Base-by-base conservation (phyloP, 352 stramenopile genomes). In the Pythium phragmiticola region DNA sequence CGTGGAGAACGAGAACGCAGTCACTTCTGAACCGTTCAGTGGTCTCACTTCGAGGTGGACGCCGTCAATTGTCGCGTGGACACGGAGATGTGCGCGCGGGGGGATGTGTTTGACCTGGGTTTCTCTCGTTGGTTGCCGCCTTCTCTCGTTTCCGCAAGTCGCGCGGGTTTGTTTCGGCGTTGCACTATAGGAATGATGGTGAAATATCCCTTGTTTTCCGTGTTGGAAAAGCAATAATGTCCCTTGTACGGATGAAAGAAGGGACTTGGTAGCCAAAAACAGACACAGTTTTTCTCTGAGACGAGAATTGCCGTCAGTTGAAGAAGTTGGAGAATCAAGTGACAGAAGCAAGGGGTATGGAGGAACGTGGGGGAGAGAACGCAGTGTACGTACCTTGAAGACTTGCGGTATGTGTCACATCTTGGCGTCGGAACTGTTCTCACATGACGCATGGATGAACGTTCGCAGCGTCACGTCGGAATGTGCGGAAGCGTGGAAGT, bases 401-500 rank as follows among this genome's bases (percentile, higher is more conserved):
- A 46, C 8, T 12, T 46, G 17, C 2, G 39, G 16, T 46, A 46
- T 46, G 6, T 46, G 39, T 46, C 14, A 19, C 39, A 46, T 46
- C 13, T n/a, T 56, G 49, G 17, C 45, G 12, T 56, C 9, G 49
- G 17, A 2, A 17, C 1, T 46, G 39, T 21, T 21, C 39, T 46
- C 4, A 46, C 39, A 46, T 46, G 39, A 19, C 39, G 39, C 39
- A 46, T 46, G 39, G 39, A 46, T 46, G 13, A 46, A 46, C 19
- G 17, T 46, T 46, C 21, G 41, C 21, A 56, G 49, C 14, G 19
- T n/a, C 16, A 17, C 51, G 19, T 2, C 51, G 34, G 51, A 58
- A 7, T 57, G 51, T 34, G 47, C 53, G 37, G 58, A 71, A 6
- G 75, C 75, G 1, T 83, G 77, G 77, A 86, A 76, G 72, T 79